Conservation (phyloP, 2,329 filamentous ascomycete species). For the Penicillium sp. region DNA sequence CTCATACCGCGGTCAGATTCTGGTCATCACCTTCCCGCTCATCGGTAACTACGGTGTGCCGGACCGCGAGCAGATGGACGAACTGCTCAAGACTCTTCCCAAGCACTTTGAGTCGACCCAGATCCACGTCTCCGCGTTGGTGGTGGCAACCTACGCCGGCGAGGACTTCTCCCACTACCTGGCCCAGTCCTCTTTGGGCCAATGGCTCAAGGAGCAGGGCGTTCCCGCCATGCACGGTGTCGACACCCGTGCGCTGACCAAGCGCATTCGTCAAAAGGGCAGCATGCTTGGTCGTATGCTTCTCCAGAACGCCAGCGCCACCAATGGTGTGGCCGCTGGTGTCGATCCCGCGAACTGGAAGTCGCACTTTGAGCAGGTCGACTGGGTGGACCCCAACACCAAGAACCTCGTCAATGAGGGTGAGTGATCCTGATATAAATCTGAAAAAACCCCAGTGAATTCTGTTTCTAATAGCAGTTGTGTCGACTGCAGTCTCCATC, state of each 20-base stretch:
- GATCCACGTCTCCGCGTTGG: constrained; percentile 90
- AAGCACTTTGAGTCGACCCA: constrained; percentile 89
- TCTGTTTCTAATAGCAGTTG: constrained; percentile 30
- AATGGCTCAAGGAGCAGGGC: constrained; percentile 94
- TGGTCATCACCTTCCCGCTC: constrained; percentile 93
- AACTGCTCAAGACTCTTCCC: constrained; percentile 79
- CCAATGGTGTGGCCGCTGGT: constrained; percentile 41
- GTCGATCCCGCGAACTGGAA: constrained; percentile 50
- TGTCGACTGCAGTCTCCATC: constrained; percentile 70
- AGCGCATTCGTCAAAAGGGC: constrained; percentile 88
- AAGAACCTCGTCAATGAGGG: constrained; percentile 93
- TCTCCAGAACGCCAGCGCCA: constrained; percentile 60
- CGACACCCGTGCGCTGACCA: constrained; percentile 89
- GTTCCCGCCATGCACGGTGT: constrained; percentile 93
- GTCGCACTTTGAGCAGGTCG: constrained; percentile 70
- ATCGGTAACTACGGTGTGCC: constrained; percentile 98
- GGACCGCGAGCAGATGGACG: constrained; percentile 77
- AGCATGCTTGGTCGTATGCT: constrained; percentile 94
- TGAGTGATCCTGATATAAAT: constrained; percentile 50
- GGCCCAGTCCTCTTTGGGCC: constrained; percentile 81
- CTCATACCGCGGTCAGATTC: constrained; percentile 87
- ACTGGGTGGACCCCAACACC: constrained; percentile 89
- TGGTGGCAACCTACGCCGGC: constrained; percentile 87
- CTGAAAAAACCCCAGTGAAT: constrained; percentile 17
- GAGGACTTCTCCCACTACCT: constrained; percentile 96